Percentiles rank a stretch among this genome's conserved stretches.
These are phyloP conservation scores for Nyctanthes arbortristis DNA, from an alignment of 257 asterid genomes.

Conservation along the genomic window DNA sequence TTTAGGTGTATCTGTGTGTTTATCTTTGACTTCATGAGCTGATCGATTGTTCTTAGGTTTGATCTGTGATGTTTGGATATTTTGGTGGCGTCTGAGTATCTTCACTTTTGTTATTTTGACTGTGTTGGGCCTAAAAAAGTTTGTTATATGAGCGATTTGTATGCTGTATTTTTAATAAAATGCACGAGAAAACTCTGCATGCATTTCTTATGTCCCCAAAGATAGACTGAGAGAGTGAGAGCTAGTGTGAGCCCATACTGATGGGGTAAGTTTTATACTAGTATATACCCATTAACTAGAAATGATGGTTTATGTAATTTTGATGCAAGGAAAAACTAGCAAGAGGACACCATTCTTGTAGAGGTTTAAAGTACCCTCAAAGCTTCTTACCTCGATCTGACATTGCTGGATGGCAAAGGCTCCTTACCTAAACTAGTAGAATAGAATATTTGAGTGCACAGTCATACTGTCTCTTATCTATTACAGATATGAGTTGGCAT, in stretches of 20 bases:
- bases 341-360: not conserved
- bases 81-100: conserved; percentile 1
- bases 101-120: conserved; percentile 14
- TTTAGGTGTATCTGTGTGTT: conserved; percentile 2
- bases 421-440: not conserved
- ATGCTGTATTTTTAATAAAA: conserved; percentile 2
- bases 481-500: not conserved
- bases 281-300: not conserved
- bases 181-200: not conserved
- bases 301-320: not conserved
- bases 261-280: not conserved
- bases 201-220: not conserved
- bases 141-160: not conserved
- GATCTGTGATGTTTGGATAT: conserved; percentile 28
- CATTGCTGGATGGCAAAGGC: not conserved
- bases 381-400: not conserved
- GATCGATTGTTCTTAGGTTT: conserved; percentile 13
- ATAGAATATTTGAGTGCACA: not conserved
- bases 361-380: not conserved
- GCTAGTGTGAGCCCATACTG: no score
- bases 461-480: not conserved
- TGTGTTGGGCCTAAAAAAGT: not conserved
- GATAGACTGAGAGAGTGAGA: no score
- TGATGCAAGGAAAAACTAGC: not conserved
- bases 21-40: not conserved